phyloP scores from a whole-genome alignment of 192 early-diverging fungal genomes.

The Dispira parvispora region DNA sequence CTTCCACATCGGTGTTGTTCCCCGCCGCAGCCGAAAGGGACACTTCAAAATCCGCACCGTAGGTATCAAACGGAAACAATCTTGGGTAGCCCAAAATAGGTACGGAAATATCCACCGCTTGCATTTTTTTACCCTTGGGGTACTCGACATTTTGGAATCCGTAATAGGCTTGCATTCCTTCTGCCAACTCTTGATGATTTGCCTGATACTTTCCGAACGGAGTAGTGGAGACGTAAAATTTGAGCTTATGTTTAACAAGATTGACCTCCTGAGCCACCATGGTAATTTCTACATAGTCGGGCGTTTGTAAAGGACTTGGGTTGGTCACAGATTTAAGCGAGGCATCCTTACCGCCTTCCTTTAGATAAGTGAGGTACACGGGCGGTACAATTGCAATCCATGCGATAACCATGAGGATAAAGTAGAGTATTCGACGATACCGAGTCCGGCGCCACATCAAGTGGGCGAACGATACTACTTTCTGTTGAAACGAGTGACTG shows the following conservation, averaged over 20 bases:
- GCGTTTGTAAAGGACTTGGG: not conserved
- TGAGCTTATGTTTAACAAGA: not conserved
- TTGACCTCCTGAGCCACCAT: not conserved
- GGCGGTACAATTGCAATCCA: conserved; percentile 1
- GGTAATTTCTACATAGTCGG: conserved; percentile 1
- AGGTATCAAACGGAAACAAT: not conserved
- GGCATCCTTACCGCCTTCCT: not conserved
- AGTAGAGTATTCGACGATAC: not conserved
- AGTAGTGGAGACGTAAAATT: not conserved
- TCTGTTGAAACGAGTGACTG: not conserved
- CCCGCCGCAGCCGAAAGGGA: not conserved
- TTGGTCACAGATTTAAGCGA: not conserved
- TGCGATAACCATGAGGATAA: not conserved
- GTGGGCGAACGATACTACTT: not conserved
- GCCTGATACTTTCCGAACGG: not conserved
- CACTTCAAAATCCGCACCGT: not conserved
- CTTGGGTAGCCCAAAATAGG: conserved; percentile 1
- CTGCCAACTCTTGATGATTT: not conserved
- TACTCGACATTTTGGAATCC: not conserved
- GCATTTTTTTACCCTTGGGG: not conserved
- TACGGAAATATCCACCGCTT: not conserved
- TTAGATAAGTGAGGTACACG: not conserved
- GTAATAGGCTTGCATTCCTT: not conserved
- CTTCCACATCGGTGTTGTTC: not conserved
- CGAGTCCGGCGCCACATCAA: not conserved